phyloP scores from a whole-genome alignment of 495 filamentous ascomycete genomes.

The Talaromyces liani region DNA sequence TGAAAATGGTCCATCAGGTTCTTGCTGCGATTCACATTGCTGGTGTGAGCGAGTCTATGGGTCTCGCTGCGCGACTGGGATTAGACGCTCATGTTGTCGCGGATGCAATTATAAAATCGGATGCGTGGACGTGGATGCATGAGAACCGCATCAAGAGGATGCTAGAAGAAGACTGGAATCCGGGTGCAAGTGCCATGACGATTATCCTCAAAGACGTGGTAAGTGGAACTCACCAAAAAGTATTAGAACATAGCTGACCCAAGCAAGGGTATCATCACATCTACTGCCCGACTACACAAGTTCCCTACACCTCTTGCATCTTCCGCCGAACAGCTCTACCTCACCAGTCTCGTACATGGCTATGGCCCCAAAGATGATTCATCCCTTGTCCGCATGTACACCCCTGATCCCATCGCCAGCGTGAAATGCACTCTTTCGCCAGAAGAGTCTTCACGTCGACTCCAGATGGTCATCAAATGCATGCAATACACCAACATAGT shows the following conservation, averaged over 20 bases:
- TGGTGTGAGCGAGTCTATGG: conserved; percentile 64
- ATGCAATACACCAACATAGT: conserved; percentile 59
- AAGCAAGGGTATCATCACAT: conserved; percentile 67
- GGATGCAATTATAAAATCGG: conserved; percentile 48
- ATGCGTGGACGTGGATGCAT: conserved; percentile 77
- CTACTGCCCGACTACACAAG: conserved; percentile 48
- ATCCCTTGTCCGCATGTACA: conserved; percentile 57
- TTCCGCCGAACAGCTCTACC: conserved; percentile 65
- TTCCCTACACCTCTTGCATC: conserved; percentile 66
- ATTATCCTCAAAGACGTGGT: conserved; percentile 78
- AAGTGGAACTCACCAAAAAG: conserved; percentile 12
- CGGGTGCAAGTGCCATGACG: conserved; percentile 57
- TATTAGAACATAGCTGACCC: neutral
- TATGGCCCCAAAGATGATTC: conserved; percentile 64
- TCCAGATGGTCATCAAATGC: conserved; percentile 50
- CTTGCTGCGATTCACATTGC: conserved; percentile 72
- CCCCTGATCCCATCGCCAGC: conserved; percentile 29
- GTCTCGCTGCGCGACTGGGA: conserved; percentile 60
- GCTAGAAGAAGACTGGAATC: conserved; percentile 57
- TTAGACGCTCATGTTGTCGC: conserved; percentile 51
- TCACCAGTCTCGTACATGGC: conserved; percentile 50
- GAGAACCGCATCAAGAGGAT: conserved; percentile 66
- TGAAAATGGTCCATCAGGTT: conserved; percentile 84
- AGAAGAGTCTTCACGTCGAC: conserved; percentile 23
- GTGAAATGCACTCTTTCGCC: conserved; percentile 19